Evolutionary conservation across 306 rosid species (phyloP), one percentile per base, ranked within the genome.

Genomic region (Prunus fruticosa): DNA sequence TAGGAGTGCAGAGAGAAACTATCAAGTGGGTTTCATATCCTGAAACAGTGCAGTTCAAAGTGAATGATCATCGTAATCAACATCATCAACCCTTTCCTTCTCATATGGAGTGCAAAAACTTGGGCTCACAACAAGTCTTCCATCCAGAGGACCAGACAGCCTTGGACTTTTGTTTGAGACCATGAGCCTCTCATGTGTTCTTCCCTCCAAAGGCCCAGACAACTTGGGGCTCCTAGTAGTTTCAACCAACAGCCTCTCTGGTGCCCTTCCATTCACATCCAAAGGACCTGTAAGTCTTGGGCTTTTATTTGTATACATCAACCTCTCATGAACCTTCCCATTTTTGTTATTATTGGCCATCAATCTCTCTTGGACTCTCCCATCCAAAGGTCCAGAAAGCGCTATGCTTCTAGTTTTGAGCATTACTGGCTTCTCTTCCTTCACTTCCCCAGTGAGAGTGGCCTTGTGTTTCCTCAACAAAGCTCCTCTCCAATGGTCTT

Each of bases 21-120:
- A n/a, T 86, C 80, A 95, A 78, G 93, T 93, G 14, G 98, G 99
- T 49, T 96, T 89, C 75, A 96, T 81, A 77, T 92, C 99, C 18
- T 92, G 93, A 85, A 96, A 96, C 80, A 96, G 69, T 7, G 96
- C 49, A 22, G 89, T 86, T 98, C 98, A 92, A 6, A 87, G 86
- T n/a, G 91, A 74, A 47, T 76, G 93, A 25, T 96, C 96, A 32
- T 81, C 95, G 47, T 84, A 90, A 71, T 73, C 86, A 63, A 78
- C 82, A 11, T 88, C 90, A 60, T 88, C 89, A 61, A 32, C 75
- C 20, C 67, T 86, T 27, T 87, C 81, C 77, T 79, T 82, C 69
- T 84, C 86, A 45, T 71, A 86, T 0, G 82, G 91, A 16, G 86
- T 67, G 27, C 46, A 72, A 4, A 80, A 64, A 78, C 73, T 56